phyloP scores from a whole-genome alignment of 2,329 filamentous ascomycete species.

The Nothomitra cinnamomea region DNA sequence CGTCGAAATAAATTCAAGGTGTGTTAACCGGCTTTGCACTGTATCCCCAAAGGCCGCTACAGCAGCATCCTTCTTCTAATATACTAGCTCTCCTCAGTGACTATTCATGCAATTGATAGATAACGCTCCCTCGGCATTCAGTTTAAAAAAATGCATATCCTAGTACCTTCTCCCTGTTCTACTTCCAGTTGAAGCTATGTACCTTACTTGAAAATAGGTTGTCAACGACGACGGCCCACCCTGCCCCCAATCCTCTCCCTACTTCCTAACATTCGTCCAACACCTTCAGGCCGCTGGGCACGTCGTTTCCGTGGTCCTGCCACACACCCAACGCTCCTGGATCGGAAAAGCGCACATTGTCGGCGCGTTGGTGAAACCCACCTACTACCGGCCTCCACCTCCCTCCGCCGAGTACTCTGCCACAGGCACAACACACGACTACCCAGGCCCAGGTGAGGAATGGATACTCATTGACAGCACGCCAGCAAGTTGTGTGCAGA shows the following conservation, averaged over 20 bases:
- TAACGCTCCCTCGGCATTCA: too few relatives aligned
- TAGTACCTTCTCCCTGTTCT: background rate
- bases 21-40: too few relatives aligned
- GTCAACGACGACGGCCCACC: constrained; percentile 73
- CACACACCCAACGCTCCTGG: constrained; percentile 87
- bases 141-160: constrained; percentile 1
- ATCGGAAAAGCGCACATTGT: constrained; percentile 97
- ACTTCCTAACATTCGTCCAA: constrained; percentile 57
- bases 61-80: too few relatives aligned
- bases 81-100: too few relatives aligned
- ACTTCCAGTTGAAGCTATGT: background rate
- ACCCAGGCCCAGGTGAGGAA: constrained; percentile 41
- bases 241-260: constrained; percentile 60
- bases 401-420: too few relatives aligned
- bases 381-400: constrained; percentile 54
- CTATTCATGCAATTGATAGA: too few relatives aligned
- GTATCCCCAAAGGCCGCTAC: too few relatives aligned
- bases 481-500: constrained; percentile 65
- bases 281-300: constrained; percentile 61
- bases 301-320: constrained; percentile 78
- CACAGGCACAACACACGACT: too few relatives aligned
- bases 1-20: too few relatives aligned
- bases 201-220: constrained; percentile 20
- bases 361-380: constrained; percentile 67
- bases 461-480: constrained; percentile 73